Conservation (phyloP, 73 alveolate species). For the Paraurostyla sp. region DNA sequence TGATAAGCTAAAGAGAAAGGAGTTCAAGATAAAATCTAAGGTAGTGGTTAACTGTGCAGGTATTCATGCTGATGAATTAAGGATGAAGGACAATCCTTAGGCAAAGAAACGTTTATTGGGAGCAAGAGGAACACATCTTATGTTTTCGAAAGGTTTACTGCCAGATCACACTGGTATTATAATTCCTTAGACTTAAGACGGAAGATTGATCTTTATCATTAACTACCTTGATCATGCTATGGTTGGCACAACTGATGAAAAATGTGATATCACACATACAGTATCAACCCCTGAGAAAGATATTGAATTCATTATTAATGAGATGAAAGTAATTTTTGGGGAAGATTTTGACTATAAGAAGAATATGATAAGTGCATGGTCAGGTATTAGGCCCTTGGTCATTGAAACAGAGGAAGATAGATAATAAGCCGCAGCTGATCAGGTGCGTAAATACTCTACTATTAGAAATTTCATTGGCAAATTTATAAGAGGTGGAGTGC, state of each 20-base stretch:
- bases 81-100: slow-evolving; percentile 82
- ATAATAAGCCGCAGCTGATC: slow-evolving; percentile 19
- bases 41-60: slow-evolving; percentile 93
- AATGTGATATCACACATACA: slow-evolving; percentile 58
- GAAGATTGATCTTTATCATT: slow-evolving; percentile 85
- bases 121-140: slow-evolving; percentile 92
- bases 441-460: no score
- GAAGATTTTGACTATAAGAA: slow-evolving; percentile 66
- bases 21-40: slow-evolving; percentile 79
- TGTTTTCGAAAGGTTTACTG: slow-evolving; percentile 69
- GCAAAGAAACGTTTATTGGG: slow-evolving; percentile 70
- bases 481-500: not conserved
- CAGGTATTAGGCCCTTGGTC: slow-evolving; percentile 92
- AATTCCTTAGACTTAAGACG: slow-evolving; percentile 90
- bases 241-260: slow-evolving; percentile 93
- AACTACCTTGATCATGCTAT: slow-evolving; percentile 81
- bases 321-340: slow-evolving; percentile 59
- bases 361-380: slow-evolving; percentile 76
- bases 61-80: slow-evolving; percentile 81
- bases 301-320: slow-evolving; percentile 57
- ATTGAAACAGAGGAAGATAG: slow-evolving; percentile 67
- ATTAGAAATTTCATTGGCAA: not conserved
- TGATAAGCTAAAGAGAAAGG: slow-evolving; percentile 76
- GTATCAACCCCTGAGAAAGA: slow-evolving; percentile 53
- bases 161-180: slow-evolving; percentile 77